Percentiles rank a stretch among this genome's conserved stretches.
Evolutionary conservation across 169 alveolate species (phyloP).

Genomic region (Pseudocohnilembus persalinus): DNA sequence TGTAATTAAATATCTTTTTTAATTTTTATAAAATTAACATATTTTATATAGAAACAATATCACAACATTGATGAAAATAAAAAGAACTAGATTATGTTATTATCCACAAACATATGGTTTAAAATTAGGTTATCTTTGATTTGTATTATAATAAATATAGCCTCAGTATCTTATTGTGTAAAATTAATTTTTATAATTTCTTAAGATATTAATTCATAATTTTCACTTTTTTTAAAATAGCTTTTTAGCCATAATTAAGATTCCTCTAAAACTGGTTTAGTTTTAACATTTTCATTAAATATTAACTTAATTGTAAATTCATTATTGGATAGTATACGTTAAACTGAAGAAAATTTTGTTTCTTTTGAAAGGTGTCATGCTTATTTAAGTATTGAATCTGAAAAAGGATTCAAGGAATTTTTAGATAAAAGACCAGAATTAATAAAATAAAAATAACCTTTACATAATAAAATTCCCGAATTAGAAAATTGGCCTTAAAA

Average conservation of each 20-base stretch:
- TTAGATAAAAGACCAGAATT: constrained; percentile 11
- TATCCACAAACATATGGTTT: constrained; percentile 31
- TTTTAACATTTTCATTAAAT: constrained; percentile 25
- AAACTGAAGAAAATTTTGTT: constrained; percentile 20
- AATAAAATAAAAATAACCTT: background rate
- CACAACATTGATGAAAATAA: constrained; percentile 37
- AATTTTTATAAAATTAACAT: too few relatives aligned
- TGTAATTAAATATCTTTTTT: background rate
- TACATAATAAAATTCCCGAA: background rate
- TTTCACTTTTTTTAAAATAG: too few relatives aligned
- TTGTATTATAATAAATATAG: constrained; percentile 23
- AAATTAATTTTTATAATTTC: too few relatives aligned
- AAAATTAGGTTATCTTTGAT: constrained; percentile 7
- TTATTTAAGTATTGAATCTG: constrained; percentile 22
- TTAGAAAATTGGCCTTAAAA: constrained; percentile 48
- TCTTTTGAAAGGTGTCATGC: constrained; percentile 44
- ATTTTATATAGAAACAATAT: background rate
- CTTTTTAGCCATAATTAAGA: background rate
- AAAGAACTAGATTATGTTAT: constrained; percentile 20
- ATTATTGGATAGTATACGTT: constrained; percentile 3
- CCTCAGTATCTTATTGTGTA: constrained; percentile 32
- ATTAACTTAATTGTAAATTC: constrained; percentile 17
- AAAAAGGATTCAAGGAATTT: constrained; percentile 26
- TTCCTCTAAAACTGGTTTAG: constrained; percentile 41
- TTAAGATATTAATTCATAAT: too few relatives aligned